Evolutionary conservation across 1,284 basidiomycete genomes (phyloP).

Genomic region (Sporisorium reilianum): DNA sequence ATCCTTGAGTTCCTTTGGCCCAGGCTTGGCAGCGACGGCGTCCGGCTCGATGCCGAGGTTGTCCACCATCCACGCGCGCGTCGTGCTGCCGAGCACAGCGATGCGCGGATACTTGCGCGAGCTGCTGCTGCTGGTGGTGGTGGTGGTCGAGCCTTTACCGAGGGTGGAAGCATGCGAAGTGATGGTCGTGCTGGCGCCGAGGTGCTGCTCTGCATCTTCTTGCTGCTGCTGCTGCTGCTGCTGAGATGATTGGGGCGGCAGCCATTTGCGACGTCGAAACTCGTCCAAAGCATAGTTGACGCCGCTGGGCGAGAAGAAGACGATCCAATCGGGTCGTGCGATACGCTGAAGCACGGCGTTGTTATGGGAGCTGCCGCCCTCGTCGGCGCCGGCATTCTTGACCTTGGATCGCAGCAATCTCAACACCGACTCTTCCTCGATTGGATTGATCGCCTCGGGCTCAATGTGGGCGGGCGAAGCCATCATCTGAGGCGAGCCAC

Average conservation of each 20-base stretch:
- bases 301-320: constrained; percentile 68
- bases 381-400: constrained; percentile 16
- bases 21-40: constrained; percentile 60
- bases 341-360: constrained; percentile 14
- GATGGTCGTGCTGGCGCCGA: constrained; percentile 25
- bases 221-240: constrained; percentile 3
- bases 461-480: constrained; percentile 36
- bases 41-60: constrained; percentile 57
- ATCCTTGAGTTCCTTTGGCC: constrained; percentile 59
- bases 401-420: constrained; percentile 32
- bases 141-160: not conserved
- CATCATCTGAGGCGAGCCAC: constrained; percentile 32
- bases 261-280: constrained; percentile 55
- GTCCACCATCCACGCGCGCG: constrained; percentile 56
- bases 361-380: not conserved
- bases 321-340: constrained; percentile 63
- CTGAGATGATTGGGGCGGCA: constrained; percentile 29
- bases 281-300: constrained; percentile 62
- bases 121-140: constrained; percentile 1
- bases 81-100: constrained; percentile 62
- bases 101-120: constrained; percentile 53
- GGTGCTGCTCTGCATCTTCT: not conserved
- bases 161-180: constrained; percentile 14
- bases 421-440: constrained; percentile 39
- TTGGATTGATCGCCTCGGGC: constrained; percentile 37